Base-by-base conservation (phyloP, 495 filamentous ascomycete species). In the Penicillium daleae region DNA sequence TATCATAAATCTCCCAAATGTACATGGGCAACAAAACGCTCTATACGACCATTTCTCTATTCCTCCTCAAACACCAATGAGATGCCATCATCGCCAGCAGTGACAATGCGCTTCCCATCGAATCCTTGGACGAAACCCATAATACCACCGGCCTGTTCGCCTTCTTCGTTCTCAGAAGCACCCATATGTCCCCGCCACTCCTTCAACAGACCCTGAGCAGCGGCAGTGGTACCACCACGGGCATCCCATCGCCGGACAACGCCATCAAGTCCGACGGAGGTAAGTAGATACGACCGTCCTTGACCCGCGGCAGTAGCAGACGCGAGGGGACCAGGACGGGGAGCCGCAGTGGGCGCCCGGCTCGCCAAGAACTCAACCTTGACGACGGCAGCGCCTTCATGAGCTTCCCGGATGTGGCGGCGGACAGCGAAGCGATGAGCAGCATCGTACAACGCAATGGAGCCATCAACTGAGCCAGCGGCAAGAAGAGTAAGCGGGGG, bases 391-490 rank as follows among this genome's bases (percentile, higher is more conserved):
- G 82, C 86, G 37, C 89, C 94, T 22, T 93, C 88, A 74, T 98
- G 74, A 7, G 92, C 95, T 33, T 88, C 90, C 58, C 80, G 77
- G 57, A 97, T 90, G 70, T 94, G 87, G 52, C 89, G 78, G 37
- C 95, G 82, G 40, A 94, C 83, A 0, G 93, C 91, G 68, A 96
- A 98, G 6, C 88, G 84, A 53, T 92, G 88, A 35, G 90, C 85
- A 0, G 88, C 85, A 75, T 99, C 96, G 68, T 91, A 97, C 7
- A 99, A 82, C 19, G 87, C 90, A 67, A 99, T 93, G 40, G 83
- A 90, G 42, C 93, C 93, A 74, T 99, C 96, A 4, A 97, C 94
- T 59, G 88, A 91, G 0, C 92, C 93, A 0, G 92, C 88, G 2
- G 95, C 96, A 15, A 99, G 84, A 6, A 97, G 82, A 13, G 87